Evolutionary conservation across 495 filamentous ascomycete genomes (phyloP).

Genomic region (Staphylotrichum tortipilum): DNA sequence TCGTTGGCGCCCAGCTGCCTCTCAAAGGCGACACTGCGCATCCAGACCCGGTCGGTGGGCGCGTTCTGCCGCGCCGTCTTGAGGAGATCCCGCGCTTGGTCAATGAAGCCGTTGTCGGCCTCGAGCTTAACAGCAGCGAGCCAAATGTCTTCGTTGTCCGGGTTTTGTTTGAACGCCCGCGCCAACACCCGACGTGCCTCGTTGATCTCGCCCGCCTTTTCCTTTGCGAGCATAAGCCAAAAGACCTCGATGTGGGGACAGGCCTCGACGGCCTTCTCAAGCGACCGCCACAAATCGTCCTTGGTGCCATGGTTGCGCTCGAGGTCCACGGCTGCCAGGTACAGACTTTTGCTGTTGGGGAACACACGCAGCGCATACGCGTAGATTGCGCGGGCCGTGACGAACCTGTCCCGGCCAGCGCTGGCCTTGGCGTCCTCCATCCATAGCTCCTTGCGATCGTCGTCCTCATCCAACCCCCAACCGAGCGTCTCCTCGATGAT

Average conservation of each 20-base stretch:
- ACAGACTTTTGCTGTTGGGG: constrained; percentile 69
- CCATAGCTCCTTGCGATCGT: constrained; percentile 91
- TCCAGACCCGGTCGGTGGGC: constrained; percentile 91
- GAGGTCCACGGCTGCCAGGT: constrained; percentile 82
- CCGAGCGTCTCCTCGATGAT: constrained; percentile 92
- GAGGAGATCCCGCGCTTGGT: constrained; percentile 72
- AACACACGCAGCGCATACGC: constrained; percentile 85
- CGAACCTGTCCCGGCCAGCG: constrained; percentile 69
- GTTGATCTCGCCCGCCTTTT: constrained; percentile 77
- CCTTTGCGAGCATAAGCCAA: constrained; percentile 92
- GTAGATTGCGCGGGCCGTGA: constrained; percentile 87
- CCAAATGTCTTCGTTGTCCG: constrained; percentile 95
- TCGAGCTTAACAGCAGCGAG: constrained; percentile 91
- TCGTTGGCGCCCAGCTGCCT: constrained; percentile 70
- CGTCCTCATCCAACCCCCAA: constrained; percentile 90
- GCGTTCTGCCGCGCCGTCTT: constrained; percentile 73
- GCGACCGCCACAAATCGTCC: constrained; percentile 70
- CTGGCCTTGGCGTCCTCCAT: constrained; percentile 80
- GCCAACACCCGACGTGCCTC: constrained; percentile 76
- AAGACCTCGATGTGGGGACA: constrained; percentile 83
- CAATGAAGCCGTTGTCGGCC: constrained; percentile 70
- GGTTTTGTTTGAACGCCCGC: constrained; percentile 83
- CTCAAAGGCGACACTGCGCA: constrained; percentile 88
- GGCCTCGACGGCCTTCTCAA: constrained; percentile 90
- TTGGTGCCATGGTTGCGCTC: constrained; percentile 84